phyloP scores from a whole-genome alignment of 2,329 filamentous ascomycete species.

The Trichocomaceae sp. region DNA sequence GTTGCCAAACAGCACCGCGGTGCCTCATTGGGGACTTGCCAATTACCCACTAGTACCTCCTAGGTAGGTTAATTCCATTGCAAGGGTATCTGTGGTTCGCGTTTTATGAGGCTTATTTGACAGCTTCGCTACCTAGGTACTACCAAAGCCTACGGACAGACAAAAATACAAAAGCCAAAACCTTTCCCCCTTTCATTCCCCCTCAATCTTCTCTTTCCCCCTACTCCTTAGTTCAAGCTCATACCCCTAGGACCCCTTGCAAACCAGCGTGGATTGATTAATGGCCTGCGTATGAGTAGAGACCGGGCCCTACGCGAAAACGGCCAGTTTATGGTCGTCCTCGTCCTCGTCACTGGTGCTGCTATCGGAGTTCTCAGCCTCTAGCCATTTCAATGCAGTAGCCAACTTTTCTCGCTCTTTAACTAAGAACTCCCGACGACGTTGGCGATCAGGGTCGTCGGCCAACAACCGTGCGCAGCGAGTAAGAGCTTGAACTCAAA shows the following conservation, averaged over 20 bases:
- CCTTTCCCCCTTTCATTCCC: background rate
- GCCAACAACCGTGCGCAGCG: slow-evolving; percentile 33
- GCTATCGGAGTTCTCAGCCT: background rate
- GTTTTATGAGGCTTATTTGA: background rate
- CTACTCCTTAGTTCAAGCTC: background rate
- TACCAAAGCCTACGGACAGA: background rate
- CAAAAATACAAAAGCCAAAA: background rate
- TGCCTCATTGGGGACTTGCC: background rate
- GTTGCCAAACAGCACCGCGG: background rate
- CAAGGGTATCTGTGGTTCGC: too few relatives aligned
- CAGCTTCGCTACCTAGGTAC: too few relatives aligned
- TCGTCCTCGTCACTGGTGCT: background rate
- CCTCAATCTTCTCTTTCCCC: background rate
- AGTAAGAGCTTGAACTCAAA: slow-evolving; percentile 23
- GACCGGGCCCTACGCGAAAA: background rate
- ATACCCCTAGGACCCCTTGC: background rate
- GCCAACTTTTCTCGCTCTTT: slow-evolving; percentile 30
- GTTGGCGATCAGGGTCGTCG: slow-evolving; percentile 31
- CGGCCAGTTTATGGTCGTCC: background rate
- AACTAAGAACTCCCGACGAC: slow-evolving; percentile 23
- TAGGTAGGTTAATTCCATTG: too few relatives aligned
- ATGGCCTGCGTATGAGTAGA: background rate
- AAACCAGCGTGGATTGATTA: background rate
- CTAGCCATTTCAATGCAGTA: slow-evolving; percentile 30
- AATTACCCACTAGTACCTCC: too few relatives aligned